phyloP scores from a whole-genome alignment of 2,329 filamentous ascomycete genomes.

The Aspergillus vadensis region DNA sequence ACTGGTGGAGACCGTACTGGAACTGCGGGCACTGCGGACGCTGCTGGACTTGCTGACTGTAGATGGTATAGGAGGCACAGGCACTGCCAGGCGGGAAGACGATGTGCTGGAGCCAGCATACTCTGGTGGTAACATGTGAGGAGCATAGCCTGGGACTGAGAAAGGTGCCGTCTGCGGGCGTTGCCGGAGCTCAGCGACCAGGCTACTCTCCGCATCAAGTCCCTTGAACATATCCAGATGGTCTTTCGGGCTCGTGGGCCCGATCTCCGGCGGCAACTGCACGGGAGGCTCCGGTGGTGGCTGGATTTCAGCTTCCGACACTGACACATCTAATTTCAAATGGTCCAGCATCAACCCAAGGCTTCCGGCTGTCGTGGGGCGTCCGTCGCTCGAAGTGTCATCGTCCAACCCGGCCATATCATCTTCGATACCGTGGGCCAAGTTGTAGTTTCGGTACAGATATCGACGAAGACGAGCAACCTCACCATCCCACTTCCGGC shows the following conservation, averaged over 20 bases:
- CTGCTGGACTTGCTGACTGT: constrained; percentile 34
- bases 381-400: constrained; percentile 40
- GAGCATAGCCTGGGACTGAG: constrained; percentile 16
- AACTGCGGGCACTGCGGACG: constrained; percentile 41
- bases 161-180: constrained; percentile 33
- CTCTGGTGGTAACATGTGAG: constrained; percentile 25
- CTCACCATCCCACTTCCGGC: constrained; percentile 50
- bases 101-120: constrained; percentile 23
- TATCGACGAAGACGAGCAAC: constrained; percentile 46
- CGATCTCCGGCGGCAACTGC: constrained; percentile 10
- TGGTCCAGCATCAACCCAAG: constrained; percentile 42
- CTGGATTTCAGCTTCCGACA: constrained; percentile 31
- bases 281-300: constrained; percentile 22
- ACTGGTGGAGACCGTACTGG: constrained; percentile 39
- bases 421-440: constrained; percentile 38
- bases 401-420: constrained; percentile 24
- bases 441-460: constrained; percentile 49
- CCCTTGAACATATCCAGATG: constrained; percentile 25
- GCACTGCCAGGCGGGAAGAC: constrained; percentile 32
- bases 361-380: constrained; percentile 42
- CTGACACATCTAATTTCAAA: constrained; percentile 38
- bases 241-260: constrained; percentile 9
- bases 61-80: constrained; percentile 34
- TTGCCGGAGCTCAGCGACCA: constrained; percentile 22
- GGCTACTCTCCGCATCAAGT: constrained; percentile 19